phyloP scores from a whole-genome alignment of 345 rosid genomes.

The Mallotus nudiflorus region DNA sequence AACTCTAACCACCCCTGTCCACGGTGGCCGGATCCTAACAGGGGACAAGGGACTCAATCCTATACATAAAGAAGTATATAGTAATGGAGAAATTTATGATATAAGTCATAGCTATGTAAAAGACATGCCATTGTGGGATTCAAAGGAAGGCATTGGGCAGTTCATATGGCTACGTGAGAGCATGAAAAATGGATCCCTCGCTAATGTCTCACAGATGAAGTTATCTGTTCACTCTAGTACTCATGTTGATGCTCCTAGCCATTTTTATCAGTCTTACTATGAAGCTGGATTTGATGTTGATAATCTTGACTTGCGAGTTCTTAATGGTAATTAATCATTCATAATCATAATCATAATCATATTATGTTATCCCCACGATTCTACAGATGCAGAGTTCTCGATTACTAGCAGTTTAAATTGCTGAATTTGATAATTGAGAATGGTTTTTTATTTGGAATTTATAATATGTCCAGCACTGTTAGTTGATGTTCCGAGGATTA shows the following conservation, averaged over 20 bases:
- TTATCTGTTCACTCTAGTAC: constrained; percentile 70
- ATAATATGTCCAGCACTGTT: constrained; percentile 26
- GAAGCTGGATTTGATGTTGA: constrained; percentile 94
- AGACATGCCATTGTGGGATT: constrained; percentile 54
- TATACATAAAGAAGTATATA: constrained; percentile 65
- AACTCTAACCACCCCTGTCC: constrained; percentile 1
- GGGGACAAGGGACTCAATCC: constrained; percentile 36
- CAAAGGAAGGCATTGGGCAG: constrained; percentile 50
- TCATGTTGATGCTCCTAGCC: constrained; percentile 88
- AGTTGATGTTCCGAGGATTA: constrained; percentile 29
- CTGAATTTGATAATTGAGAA: background rate
- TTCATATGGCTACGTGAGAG: constrained; percentile 62
- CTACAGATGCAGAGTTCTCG: no score
- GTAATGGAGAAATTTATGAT: constrained; percentile 55
- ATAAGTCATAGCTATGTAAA: no score
- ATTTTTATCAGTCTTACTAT: constrained; percentile 62
- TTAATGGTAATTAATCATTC: constrained; percentile 50
- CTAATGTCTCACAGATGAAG: constrained; percentile 69
- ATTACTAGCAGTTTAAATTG: background rate
- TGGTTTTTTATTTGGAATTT: no score
- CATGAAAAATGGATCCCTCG: constrained; percentile 77
- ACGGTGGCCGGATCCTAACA: background rate
- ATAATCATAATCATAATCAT: no score
- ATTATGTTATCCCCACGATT: no score
- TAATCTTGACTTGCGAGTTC: constrained; percentile 56